Evolutionary conservation across 345 rosid genomes (phyloP), one percentile per base, ranked within the genome.

Genomic region (Arabidopsis arenosa): DNA sequence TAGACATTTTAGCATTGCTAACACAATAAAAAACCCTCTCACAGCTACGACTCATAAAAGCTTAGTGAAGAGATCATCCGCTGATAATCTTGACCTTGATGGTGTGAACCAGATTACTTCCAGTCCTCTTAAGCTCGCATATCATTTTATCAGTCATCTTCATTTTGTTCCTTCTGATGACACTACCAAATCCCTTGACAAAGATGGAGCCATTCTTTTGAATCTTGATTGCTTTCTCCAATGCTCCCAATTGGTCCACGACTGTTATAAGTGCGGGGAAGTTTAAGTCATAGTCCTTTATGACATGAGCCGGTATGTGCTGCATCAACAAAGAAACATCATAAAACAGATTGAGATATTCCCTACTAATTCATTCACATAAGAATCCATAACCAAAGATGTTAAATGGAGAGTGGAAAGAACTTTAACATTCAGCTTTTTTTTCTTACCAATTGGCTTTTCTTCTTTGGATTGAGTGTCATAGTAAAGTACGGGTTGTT

Each of bases 401-500:
- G 53, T 36, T 41, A 43, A 39, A 51, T 35, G 12, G 4, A 33
- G 32, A 67, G 13, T 40, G 35, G 4, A 53, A 33, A 32, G 15
- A 11, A 43, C 3, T 63, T 12, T 21, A 47, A 56, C 32, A 35
- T 56, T 66, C 32, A 33, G 6, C 4, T 66, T 9, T 28, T 28
- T 28, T 5, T 45, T 58, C 48, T 73, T 54, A 74, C 77, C 49
- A 64, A 7, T 64, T 64, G 77, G 65, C 77, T 74, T 44, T 5
- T 55, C 65, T 12, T 64, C 28, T 59, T 75, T 4, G 73, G 79
- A 15, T 66, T 58, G 40, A 75, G 49, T 7, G 2, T 58, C 54
- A 49, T n/a, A 2, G 33, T n/a, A 5, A 44, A 32, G 52, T 15
- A 64, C 0, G 77, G 57, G 56, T 55, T 74, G 1, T 12, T 11